A percentile compares a stretch with the other conserved stretches of the same genome.
Evolutionary conservation across 2,329 filamentous ascomycete species (phyloP).

Genomic region (Arthrobotrys sphaeroides): DNA sequence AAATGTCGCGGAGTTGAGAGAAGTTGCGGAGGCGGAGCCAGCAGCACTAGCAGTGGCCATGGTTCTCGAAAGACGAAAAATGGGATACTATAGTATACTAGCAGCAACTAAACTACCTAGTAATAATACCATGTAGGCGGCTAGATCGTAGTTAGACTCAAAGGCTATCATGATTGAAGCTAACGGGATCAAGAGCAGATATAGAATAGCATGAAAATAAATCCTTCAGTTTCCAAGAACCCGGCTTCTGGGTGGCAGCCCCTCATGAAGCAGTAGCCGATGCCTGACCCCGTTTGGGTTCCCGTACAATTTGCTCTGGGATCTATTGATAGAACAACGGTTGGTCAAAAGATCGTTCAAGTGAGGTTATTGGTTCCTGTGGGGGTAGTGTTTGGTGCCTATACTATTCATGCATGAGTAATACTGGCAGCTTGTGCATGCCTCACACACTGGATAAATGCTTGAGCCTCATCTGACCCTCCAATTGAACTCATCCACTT

Average conservation of each 20-base stretch:
- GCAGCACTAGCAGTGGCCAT: slow-evolving; percentile 7
- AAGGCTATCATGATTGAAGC: background rate
- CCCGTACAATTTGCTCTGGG: background rate
- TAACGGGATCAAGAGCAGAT: slow-evolving; percentile 1
- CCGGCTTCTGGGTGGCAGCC: background rate
- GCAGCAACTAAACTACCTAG: background rate
- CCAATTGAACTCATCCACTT: background rate
- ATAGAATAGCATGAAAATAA: background rate
- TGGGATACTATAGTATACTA: no score
- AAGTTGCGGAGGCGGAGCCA: slow-evolving; percentile 22
- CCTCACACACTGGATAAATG: no score
- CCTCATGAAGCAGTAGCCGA: background rate
- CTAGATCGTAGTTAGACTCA: background rate
- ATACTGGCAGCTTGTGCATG: no score
- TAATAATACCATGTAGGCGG: background rate
- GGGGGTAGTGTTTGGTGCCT: background rate
- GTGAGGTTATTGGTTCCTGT: background rate
- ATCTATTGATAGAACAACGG: background rate
- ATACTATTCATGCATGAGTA: background rate
- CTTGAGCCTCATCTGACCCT: no score
- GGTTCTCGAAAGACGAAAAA: background rate
- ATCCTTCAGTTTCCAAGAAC: background rate
- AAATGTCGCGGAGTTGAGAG: background rate
- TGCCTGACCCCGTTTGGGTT: background rate
- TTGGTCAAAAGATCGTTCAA: no score